A percentile compares a stretch with the other conserved stretches of the same genome.
These are phyloP conservation scores for Mycena sanguinolenta DNA, from an alignment of 768 basidiomycete genomes.

Conservation along the genomic window DNA sequence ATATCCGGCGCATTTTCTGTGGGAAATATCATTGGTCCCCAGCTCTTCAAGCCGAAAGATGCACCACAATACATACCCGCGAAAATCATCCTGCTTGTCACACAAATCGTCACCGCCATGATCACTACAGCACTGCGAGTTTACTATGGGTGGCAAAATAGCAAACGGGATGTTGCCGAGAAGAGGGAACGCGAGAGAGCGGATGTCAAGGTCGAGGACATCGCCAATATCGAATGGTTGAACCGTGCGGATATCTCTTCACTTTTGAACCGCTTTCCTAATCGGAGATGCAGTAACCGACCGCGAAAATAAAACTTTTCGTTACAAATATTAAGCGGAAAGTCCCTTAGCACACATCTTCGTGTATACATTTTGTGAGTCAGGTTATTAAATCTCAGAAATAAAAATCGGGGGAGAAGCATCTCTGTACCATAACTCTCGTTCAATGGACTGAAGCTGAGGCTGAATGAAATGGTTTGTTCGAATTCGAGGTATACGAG, in stretches of 20 bases:
- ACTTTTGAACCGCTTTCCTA: not conserved
- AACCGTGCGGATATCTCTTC: slow-evolving; percentile 16
- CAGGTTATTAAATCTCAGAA: no score
- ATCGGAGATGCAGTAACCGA: slow-evolving; percentile 22
- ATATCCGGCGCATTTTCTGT: slow-evolving; percentile 33
- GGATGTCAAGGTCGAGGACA: slow-evolving; percentile 13
- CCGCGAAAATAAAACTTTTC: slow-evolving; percentile 27
- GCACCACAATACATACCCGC: slow-evolving; percentile 36
- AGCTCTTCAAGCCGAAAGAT: slow-evolving; percentile 35
- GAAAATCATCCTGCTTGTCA: slow-evolving; percentile 32
- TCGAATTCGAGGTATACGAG: no score
- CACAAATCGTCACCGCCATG: slow-evolving; percentile 12
- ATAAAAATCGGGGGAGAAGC: no score
- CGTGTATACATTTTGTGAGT: no score
- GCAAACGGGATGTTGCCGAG: slow-evolving; percentile 9
- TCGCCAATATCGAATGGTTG: slow-evolving; percentile 28
- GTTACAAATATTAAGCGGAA: slow-evolving; percentile 19
- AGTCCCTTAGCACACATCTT: no score
- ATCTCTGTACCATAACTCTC: no score
- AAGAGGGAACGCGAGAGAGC: slow-evolving; percentile 4
- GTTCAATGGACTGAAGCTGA: no score
- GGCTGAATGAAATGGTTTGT: no score
- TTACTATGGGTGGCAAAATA: slow-evolving; percentile 33
- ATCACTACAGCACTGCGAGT: slow-evolving; percentile 22
- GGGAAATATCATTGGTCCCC: slow-evolving; percentile 35